phyloP scores from a whole-genome alignment of 2,329 filamentous ascomycete species.

The Dactylellina drechsleri region DNA sequence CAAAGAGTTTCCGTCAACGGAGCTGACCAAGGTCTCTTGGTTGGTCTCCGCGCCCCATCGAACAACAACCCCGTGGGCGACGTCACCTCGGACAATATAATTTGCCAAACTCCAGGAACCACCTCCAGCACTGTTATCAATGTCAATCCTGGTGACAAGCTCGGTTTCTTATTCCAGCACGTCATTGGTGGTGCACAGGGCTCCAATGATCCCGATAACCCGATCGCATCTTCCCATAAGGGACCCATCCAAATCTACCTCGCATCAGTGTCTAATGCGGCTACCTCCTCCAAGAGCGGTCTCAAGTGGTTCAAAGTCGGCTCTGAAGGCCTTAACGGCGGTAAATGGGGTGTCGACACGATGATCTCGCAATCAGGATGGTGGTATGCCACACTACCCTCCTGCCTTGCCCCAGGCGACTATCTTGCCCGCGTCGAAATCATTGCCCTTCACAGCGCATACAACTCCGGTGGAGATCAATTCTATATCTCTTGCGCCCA shows the following conservation, averaged over 20 bases:
- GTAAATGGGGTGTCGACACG: conserved; percentile 69
- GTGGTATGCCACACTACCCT: conserved; percentile 67
- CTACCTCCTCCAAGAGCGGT: conserved; percentile 60
- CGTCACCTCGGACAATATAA: conserved; percentile 64
- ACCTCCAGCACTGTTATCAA: conserved; percentile 53
- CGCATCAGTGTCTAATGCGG: conserved; percentile 65
- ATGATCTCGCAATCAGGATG: conserved; percentile 63
- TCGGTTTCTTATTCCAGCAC: conserved; percentile 68
- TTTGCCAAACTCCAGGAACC: conserved; percentile 60
- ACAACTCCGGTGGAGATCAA: conserved; percentile 61
- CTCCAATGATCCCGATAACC: conserved; percentile 60
- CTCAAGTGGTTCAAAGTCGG: conserved; percentile 67
- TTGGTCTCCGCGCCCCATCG: conserved; percentile 65
- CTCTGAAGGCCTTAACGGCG: conserved; percentile 67
- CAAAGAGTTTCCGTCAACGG: conserved; percentile 65
- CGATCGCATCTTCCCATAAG: conserved; percentile 68
- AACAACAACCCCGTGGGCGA: conserved; percentile 67
- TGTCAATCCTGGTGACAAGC: conserved; percentile 66
- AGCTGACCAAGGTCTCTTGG: conserved; percentile 66
- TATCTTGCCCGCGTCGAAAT: conserved; percentile 72
- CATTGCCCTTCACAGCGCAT: conserved; percentile 70
- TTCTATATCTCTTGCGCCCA: conserved; percentile 66
- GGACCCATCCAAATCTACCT: conserved; percentile 69
- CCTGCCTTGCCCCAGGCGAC: conserved; percentile 67
- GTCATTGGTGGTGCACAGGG: conserved; percentile 66